These are phyloP conservation scores for Saccharomycopsis microspora DNA, from an alignment of 805 yeast species.

Conservation along the genomic window DNA sequence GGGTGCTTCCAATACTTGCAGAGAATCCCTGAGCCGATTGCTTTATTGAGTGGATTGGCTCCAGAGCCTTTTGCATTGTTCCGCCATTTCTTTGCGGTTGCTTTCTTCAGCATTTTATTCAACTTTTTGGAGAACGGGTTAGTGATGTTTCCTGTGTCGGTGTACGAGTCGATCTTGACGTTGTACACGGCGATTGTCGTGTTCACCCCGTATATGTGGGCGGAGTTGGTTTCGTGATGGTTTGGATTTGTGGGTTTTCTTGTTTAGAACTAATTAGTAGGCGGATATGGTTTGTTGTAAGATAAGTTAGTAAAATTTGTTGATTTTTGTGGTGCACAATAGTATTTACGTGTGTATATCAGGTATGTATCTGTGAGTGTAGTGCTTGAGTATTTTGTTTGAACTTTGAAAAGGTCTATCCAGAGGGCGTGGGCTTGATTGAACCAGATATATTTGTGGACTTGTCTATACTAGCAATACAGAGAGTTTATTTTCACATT, in stretches of 20 bases:
- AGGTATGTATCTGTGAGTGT: too few species aligned
- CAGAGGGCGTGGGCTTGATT: too few species aligned
- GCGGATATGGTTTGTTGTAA: too few species aligned
- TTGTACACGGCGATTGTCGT: constrained; percentile 65
- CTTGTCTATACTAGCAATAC: too few species aligned
- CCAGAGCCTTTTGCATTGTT: constrained; percentile 69
- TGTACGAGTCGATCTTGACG: constrained; percentile 57
- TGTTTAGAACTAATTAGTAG: too few species aligned
- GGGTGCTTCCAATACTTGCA: constrained; percentile 88
- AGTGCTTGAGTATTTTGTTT: too few species aligned
- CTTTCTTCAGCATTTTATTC: constrained; percentile 65
- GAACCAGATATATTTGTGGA: too few species aligned
- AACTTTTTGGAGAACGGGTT: constrained; percentile 60
- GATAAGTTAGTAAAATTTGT: too few species aligned
- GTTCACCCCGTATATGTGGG: constrained; percentile 66
- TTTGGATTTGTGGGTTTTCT: not conserved
- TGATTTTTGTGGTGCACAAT: too few species aligned
- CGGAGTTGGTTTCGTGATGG: constrained; percentile 29
- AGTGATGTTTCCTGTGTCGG: constrained; percentile 55
- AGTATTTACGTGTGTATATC: too few species aligned
- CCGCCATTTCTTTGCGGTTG: constrained; percentile 84
- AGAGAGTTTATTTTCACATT: too few species aligned
- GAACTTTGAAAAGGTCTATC: too few species aligned
- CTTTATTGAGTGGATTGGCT: constrained; percentile 69
- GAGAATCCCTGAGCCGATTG: constrained; percentile 68